These are phyloP conservation scores for Solioccasus polychromus DNA, from an alignment of 768 basidiomycete species.

Conservation along the genomic window DNA sequence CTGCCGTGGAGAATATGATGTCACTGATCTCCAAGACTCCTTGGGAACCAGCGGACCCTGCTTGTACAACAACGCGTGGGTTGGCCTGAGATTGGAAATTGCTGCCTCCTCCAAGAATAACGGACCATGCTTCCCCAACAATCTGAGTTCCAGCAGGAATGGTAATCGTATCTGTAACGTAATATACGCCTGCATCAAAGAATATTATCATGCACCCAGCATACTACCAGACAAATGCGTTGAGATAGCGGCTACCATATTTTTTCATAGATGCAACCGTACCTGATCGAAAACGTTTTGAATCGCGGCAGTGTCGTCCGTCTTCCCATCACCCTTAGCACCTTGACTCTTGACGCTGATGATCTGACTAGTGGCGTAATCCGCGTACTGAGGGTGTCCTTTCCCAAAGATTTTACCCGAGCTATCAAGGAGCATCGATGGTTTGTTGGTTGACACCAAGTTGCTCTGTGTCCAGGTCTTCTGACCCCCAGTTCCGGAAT, in stretches of 20 bases:
- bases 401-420: constrained; percentile 60
- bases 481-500: constrained; percentile 45
- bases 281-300: constrained; percentile 57
- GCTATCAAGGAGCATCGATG: constrained; percentile 51
- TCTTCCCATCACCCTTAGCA: constrained; percentile 68
- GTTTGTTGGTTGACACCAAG: constrained; percentile 48
- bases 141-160: constrained; percentile 47
- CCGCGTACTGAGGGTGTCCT: constrained; percentile 62
- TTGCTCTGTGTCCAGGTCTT: constrained; percentile 48
- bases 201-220: constrained; percentile 76
- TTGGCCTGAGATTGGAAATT: constrained; percentile 38
- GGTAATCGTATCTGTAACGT: constrained; percentile 43
- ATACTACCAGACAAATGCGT: constrained; percentile 38
- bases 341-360: constrained; percentile 68
- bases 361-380: constrained; percentile 57
- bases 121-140: constrained; percentile 51
- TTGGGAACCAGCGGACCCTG: constrained; percentile 42
- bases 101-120: constrained; percentile 42
- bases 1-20: constrained; percentile 57
- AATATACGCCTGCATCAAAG: constrained; percentile 64
- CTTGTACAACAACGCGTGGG: constrained; percentile 41
- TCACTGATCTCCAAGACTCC: constrained; percentile 64
- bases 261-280: background rate
- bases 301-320: constrained; percentile 72
- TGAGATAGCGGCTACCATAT: background rate